A percentile compares a stretch with the other conserved stretches of the same genome.
These are phyloP conservation scores for Xylona heveae DNA, from an alignment of 495 filamentous ascomycete genomes.

Conservation along the genomic window DNA sequence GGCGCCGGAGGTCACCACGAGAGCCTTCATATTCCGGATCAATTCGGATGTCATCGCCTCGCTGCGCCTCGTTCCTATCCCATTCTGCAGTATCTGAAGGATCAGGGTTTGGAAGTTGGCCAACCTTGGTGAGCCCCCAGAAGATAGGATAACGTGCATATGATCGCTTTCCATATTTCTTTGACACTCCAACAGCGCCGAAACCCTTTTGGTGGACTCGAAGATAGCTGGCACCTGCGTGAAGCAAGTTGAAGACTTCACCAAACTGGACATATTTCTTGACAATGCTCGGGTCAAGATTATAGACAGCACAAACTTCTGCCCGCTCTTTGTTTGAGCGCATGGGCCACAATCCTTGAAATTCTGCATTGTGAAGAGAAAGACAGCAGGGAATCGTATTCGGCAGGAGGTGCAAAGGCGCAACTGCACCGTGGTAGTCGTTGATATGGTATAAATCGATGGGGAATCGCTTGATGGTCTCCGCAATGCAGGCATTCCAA, in stretches of 20 bases:
- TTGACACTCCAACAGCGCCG: conserved; percentile 53
- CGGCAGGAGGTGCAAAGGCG: conserved; percentile 49
- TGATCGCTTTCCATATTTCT: conserved; percentile 55
- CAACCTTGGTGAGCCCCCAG: conserved; percentile 52
- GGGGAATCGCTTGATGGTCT: conserved; percentile 34
- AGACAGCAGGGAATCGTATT: conserved; percentile 35
- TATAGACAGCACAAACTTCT: conserved; percentile 54
- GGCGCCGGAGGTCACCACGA: conserved; percentile 33
- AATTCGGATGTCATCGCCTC: conserved; percentile 29
- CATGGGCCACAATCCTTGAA: conserved; percentile 58
- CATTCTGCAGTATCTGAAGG: conserved; percentile 52
- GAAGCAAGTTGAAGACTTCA: conserved; percentile 49
- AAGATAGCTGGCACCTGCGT: conserved; percentile 53
- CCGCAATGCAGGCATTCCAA: conserved; percentile 53
- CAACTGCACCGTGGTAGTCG: conserved; percentile 57
- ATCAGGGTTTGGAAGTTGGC: conserved; percentile 54
- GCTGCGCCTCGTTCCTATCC: conserved; percentile 27
- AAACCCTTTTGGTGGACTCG: conserved; percentile 55
- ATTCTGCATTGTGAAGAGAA: conserved; percentile 48
- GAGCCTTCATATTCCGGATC: conserved; percentile 34
- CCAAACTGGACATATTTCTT: conserved; percentile 45
- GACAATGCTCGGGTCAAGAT: conserved; percentile 28
- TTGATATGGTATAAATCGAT: conserved; percentile 65
- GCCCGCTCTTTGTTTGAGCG: conserved; percentile 40
- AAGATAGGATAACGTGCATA: conserved; percentile 61